Percentiles rank a stretch among this genome's conserved stretches.
These are phyloP conservation scores for Camellia japonica DNA, from an alignment of 148 eudicot species.

Conservation along the genomic window DNA sequence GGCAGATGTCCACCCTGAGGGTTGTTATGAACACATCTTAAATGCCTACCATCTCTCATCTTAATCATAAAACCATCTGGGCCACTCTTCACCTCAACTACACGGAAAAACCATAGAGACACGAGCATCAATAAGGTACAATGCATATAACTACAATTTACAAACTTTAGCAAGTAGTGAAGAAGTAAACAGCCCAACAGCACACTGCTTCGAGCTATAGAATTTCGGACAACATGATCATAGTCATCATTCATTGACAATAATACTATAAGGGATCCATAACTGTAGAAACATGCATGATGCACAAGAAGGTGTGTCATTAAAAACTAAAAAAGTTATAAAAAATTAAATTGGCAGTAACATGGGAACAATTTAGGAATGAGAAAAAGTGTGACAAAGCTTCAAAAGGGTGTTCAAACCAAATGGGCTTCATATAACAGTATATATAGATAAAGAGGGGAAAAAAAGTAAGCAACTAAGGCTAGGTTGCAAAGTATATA, in stretches of 20 bases:
- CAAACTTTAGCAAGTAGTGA: not conserved
- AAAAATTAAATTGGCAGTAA: too few species aligned
- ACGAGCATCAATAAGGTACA: not conserved
- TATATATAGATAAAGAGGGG: too few species aligned
- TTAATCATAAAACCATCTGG: slow-evolving; percentile 81
- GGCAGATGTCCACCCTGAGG: slow-evolving; percentile 86
- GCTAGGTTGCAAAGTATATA: too few species aligned
- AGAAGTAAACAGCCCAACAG: not conserved
- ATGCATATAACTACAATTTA: not conserved
- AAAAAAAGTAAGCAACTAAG: too few species aligned
- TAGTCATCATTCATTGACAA: not conserved
- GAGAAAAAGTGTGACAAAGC: too few species aligned
- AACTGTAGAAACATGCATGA: too few species aligned
- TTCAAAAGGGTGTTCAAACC: too few species aligned
- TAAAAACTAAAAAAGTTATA: too few species aligned
- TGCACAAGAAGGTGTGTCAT: too few species aligned
- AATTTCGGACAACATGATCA: not conserved
- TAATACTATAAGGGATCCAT: too few species aligned
- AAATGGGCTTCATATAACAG: too few species aligned
- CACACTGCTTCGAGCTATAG: not conserved
- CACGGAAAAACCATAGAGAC: slow-evolving; percentile 13
- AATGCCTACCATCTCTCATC: slow-evolving; percentile 79
- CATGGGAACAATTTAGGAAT: too few species aligned
- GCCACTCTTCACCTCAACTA: slow-evolving; percentile 93
- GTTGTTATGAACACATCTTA: slow-evolving; percentile 83